A percentile compares a stretch with the other conserved stretches of the same genome.
Conservation (phyloP, 75 land plant species). For the Cupressus sempervirens region DNA sequence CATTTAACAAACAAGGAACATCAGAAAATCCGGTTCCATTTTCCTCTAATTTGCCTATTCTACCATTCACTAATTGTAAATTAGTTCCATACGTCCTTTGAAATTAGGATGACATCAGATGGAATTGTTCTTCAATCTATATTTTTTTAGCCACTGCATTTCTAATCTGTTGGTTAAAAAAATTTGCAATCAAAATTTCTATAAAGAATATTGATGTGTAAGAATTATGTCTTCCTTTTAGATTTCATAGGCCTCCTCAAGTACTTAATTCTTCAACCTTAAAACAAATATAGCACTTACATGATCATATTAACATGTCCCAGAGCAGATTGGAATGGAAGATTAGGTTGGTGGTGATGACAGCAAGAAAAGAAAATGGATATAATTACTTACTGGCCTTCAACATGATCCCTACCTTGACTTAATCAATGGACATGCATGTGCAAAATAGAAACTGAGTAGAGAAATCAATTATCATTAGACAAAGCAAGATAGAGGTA, state of each 20-base stretch:
- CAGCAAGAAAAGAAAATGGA: neutral
- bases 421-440: neutral
- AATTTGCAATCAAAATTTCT: neutral
- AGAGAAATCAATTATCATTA: neutral
- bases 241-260: neutral
- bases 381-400: neutral
- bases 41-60: neutral
- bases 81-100: neutral
- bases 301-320: neutral
- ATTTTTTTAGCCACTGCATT: neutral
- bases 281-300: neutral
- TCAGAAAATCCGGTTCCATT: neutral
- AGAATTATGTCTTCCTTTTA: neutral
- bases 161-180: neutral
- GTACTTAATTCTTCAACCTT: neutral
- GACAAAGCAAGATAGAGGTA: neutral
- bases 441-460: neutral
- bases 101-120: neutral
- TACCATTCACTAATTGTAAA: neutral
- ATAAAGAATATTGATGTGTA: too few species aligned
- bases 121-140: neutral
- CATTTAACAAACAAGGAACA: neutral
- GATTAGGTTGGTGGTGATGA: neutral
- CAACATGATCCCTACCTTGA: neutral
- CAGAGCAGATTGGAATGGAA: neutral